phyloP scores from a whole-genome alignment of 345 rosid genomes.

The Arabidopsis thaliana region TAIR10.1 NC_003076.8:25275501-25276000 shows the following conservation, averaged over 20 bases:
- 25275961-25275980: conserved; percentile 3
- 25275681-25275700: background rate
- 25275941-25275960: background rate
- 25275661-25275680: background rate
- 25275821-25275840: background rate
- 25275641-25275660: background rate
- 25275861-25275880: background rate
- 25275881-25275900: background rate
- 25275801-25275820: no score
- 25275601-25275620: conserved; percentile 1
- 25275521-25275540: conserved; percentile 1
- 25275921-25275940: background rate
- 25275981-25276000: background rate
- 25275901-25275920: background rate
- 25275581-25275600: background rate
- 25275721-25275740: background rate
- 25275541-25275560: background rate
- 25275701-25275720: background rate
- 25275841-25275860: background rate
- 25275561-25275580: background rate
- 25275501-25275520: background rate
- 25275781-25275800: no score
- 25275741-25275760: background rate
- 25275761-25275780: background rate
- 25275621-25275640: background rate